Conservation (phyloP, 768 basidiomycete genomes). For the Rhodotorula sphaerocarpa region DNA sequence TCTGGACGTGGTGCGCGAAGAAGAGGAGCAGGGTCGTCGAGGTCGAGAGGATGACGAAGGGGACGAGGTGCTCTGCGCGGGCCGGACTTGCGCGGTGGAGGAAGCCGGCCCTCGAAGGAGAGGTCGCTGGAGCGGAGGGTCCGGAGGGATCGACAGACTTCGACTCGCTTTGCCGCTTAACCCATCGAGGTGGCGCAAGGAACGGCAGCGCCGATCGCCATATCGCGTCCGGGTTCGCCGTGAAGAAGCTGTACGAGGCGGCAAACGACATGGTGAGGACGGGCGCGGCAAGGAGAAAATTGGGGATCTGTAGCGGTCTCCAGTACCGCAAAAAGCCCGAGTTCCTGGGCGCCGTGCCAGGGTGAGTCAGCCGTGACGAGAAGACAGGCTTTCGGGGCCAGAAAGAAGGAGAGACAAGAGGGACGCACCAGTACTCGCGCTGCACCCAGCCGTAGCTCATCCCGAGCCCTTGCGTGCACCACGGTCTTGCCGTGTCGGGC, state of each 20-base stretch:
- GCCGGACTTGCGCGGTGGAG: neutral
- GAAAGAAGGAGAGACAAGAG: no score
- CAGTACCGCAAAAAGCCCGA: constrained; percentile 79
- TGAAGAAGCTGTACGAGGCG: constrained; percentile 43
- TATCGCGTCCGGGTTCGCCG: constrained; percentile 44
- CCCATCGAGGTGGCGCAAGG: neutral
- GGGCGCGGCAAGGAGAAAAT: constrained; percentile 72
- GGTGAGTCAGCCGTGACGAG: neutral
- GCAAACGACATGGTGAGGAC: constrained; percentile 52
- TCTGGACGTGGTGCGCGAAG: constrained; percentile 78
- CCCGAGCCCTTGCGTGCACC: constrained; percentile 61
- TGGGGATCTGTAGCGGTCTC: constrained; percentile 72
- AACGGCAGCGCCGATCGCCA: constrained; percentile 35
- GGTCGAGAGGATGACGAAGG: constrained; percentile 62
- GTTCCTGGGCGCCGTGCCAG: constrained; percentile 47
- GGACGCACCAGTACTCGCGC: constrained; percentile 58
- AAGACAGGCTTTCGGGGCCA: no score
- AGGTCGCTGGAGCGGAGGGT: no score
- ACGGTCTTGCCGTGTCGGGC: constrained; percentile 42
- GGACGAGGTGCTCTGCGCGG: constrained; percentile 51
- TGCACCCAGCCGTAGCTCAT: constrained; percentile 78
- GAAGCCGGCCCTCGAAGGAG: no score
- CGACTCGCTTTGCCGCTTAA: no score
- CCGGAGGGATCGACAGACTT: neutral
- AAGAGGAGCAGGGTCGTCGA: constrained; percentile 58